These are phyloP conservation scores for Trichoderma afroharzianum DNA, from an alignment of 2,329 filamentous ascomycete species.

Conservation along the genomic window DNA sequence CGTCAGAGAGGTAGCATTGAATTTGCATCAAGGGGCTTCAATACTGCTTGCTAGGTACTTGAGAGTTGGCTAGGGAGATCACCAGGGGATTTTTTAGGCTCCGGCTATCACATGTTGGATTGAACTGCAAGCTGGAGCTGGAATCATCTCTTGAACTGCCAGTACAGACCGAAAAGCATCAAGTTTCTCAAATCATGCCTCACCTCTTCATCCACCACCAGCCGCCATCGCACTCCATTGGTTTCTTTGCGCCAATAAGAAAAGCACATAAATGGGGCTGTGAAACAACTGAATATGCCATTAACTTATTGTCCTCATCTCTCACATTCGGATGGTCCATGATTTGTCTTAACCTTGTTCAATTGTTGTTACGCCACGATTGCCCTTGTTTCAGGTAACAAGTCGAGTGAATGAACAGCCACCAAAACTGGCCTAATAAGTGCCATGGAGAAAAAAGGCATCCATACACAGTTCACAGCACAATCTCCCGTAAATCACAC, in stretches of 20 bases:
- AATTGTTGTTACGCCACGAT: neutral
- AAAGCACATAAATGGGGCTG: neutral
- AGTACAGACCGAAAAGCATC: neutral
- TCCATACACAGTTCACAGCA: neutral
- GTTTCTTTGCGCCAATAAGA: neutral
- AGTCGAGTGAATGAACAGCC: neutral
- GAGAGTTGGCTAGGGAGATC: neutral
- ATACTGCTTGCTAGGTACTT: neutral
- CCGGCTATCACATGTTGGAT: neutral
- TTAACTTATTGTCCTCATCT: neutral
- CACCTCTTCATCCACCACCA: neutral
- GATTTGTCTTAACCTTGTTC: neutral
- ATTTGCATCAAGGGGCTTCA: neutral
- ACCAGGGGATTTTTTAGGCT: neutral
- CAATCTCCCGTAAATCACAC: neutral
- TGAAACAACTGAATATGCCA: neutral
- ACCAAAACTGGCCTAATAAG: neutral
- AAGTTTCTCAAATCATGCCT: neutral
- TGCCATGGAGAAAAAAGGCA: neutral
- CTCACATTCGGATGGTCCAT: neutral
- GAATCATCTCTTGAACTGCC: no score
- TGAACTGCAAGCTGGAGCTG: neutral
- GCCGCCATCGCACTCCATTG: neutral
- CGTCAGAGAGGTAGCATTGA: neutral
- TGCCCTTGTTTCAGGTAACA: no score